Conservation (phyloP, 2,329 filamentous ascomycete species). For the Pseudomassariella vexata region DNA sequence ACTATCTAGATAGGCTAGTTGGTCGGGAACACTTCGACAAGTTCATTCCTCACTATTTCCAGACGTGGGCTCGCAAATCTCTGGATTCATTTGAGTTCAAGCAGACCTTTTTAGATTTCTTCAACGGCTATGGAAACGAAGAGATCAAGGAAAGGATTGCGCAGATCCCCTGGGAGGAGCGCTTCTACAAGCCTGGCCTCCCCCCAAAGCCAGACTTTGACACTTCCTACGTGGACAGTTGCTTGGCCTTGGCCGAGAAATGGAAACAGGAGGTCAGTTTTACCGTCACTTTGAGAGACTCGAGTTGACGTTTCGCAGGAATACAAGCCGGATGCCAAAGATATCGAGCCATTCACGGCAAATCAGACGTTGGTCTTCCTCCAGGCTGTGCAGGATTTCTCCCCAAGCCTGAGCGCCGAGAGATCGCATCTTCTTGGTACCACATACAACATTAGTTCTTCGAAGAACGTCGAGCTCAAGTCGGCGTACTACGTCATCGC, state of each 20-base stretch:
- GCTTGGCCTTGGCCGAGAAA: slow-evolving; percentile 74
- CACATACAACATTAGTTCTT: slow-evolving; percentile 67
- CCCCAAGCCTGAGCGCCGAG: slow-evolving; percentile 54
- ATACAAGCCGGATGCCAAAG: slow-evolving; percentile 59
- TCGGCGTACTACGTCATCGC: slow-evolving; percentile 76
- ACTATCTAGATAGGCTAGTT: slow-evolving; percentile 80
- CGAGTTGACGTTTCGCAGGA: slow-evolving; percentile 30
- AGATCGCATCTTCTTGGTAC: slow-evolving; percentile 68
- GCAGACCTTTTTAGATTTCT: slow-evolving; percentile 79
- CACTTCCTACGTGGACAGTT: slow-evolving; percentile 77
- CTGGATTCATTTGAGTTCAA: slow-evolving; percentile 95
- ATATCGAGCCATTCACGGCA: slow-evolving; percentile 70
- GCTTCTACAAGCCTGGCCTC: slow-evolving; percentile 83
- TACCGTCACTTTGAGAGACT: too few relatives aligned
- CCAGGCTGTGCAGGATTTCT: slow-evolving; percentile 67
- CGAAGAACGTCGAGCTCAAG: slow-evolving; percentile 81
- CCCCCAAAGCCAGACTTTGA: slow-evolving; percentile 90
- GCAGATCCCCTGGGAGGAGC: slow-evolving; percentile 80
- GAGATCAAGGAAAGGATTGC: slow-evolving; percentile 59
- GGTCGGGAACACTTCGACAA: slow-evolving; percentile 85
- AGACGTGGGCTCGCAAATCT: slow-evolving; percentile 75
- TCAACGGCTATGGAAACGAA: slow-evolving; percentile 58
- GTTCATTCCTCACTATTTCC: slow-evolving; percentile 95
- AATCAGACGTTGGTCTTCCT: slow-evolving; percentile 93
- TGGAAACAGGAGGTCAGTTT: slow-evolving; percentile 60